Evolutionary conservation across 257 asterid species (phyloP).

Genomic region (Gentiana macrophylla): DNA sequence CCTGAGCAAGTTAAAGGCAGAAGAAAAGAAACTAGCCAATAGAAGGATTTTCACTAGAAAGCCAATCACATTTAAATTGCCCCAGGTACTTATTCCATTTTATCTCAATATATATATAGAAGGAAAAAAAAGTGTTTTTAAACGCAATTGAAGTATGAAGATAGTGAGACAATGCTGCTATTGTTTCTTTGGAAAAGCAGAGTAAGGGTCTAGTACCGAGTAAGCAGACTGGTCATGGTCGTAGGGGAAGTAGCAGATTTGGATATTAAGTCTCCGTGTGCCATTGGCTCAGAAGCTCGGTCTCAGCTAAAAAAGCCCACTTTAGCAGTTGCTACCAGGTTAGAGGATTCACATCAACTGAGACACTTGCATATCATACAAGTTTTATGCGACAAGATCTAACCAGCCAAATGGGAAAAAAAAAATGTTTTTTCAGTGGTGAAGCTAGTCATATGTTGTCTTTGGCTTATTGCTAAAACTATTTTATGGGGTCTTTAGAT

Average conservation of each 20-base stretch:
- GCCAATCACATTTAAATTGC: constrained; percentile 15
- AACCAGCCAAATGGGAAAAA: neutral
- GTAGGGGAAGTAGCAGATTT: constrained; percentile 53
- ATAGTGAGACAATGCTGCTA: neutral
- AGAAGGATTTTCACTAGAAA: constrained; percentile 20
- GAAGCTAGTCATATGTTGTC: too few species aligned
- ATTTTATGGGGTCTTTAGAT: too few species aligned
- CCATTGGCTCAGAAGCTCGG: constrained; percentile 1
- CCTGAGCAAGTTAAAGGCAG: constrained; percentile 60
- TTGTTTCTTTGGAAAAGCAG: constrained; percentile 30
- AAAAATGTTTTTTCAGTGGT: constrained; percentile 6
- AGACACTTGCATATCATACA: neutral
- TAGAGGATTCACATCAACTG: neutral
- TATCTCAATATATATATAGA: neutral
- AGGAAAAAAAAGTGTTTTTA: neutral
- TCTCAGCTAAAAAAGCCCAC: neutral
- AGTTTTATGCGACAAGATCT: neutral
- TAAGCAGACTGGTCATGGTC: constrained; percentile 33
- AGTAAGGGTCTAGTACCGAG: constrained; percentile 26
- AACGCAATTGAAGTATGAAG: neutral
- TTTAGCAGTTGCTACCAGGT: neutral
- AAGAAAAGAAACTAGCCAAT: constrained; percentile 59
- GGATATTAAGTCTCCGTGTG: constrained; percentile 17
- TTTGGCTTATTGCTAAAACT: too few species aligned
- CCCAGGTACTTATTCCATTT: constrained; percentile 30